Base-by-base conservation (phyloP, 768 basidiomycete genomes). In the Omphalotus guepiniiformis region DNA sequence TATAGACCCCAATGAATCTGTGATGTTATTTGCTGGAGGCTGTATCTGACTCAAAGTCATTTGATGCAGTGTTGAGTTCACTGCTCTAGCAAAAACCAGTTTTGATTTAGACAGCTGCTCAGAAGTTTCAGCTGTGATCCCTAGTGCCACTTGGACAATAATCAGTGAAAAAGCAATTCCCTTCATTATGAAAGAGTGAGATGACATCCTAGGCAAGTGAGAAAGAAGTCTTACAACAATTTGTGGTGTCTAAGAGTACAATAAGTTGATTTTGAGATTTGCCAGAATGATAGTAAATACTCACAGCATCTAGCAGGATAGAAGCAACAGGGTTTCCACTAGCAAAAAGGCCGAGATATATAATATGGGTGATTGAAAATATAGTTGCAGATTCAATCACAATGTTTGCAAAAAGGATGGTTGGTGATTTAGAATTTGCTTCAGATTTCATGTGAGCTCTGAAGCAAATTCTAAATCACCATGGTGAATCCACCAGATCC, bases 331-430 rank as follows among this genome's bases (percentile, higher is more conserved):
- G 42, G 12, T 32, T 44, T 15, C 18, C 25, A 21, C 32, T 2
- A 34, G 42, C 2, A 44, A 32, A 44, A 9, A 30, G 30, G 18
- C 32, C 18, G 18, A 44, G 29, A 8, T 22, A 22, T 2, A 34
- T 25, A 7, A 44, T 9, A 21, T 32, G 16, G 3, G 42, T 44
- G 8, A 34, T 25, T 16, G 42, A 44, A 34, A 32, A 44, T 6
- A 44, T 44, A 2, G 42, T 34, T 21, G 19, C 42, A 34, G 42
- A 44, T 34, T 44, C 42, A 32, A 25, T 32, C n/a, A 44, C 35
- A 21, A 44, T 34, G 3, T 21, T 25, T 4, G 42, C 42, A n/a
- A 44, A 21, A n/a, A 44, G 35, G 12, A 44, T 34, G 16, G 30
- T 12, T 34, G 35, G 6, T 18, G 23, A 35, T 22, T 25, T 9